Conservation (phyloP, 192 early-diverging fungal genomes). For the Coemansia sp. region DNA sequence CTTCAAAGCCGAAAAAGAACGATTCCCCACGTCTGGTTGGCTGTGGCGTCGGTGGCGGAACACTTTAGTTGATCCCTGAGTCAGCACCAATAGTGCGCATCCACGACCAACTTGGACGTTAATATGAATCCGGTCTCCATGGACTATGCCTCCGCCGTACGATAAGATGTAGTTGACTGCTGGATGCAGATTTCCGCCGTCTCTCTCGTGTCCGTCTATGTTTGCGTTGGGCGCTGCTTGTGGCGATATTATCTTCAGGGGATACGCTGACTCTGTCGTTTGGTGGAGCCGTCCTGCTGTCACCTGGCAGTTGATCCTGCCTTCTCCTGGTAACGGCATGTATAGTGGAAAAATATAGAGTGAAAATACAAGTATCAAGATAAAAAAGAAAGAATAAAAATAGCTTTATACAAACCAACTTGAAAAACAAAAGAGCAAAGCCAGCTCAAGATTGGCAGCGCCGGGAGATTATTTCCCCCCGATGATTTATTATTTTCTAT, state of each 20-base stretch:
- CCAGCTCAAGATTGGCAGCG: background rate
- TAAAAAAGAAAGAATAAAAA: background rate
- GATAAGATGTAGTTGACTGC: constrained; percentile 62
- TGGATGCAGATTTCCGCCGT: constrained; percentile 11
- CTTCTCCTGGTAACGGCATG: constrained; percentile 40
- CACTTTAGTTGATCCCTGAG: constrained; percentile 86
- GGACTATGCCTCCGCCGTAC: constrained; percentile 79
- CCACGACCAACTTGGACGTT: constrained; percentile 54
- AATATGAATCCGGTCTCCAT: constrained; percentile 65
- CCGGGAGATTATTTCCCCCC: no score
- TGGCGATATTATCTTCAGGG: constrained; percentile 55
- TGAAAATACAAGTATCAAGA: background rate
- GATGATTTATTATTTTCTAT: no score
- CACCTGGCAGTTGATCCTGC: constrained; percentile 39
- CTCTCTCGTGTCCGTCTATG: background rate
- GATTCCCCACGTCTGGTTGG: background rate
- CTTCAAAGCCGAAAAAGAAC: background rate
- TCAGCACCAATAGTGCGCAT: constrained; percentile 66
- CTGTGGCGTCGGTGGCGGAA: constrained; percentile 57
- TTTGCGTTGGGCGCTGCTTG: constrained; percentile 16
- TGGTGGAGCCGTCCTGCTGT: constrained; percentile 35
- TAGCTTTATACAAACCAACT: background rate
- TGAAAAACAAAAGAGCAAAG: background rate
- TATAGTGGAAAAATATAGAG: background rate
- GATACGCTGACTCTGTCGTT: constrained; percentile 38